phyloP scores from a whole-genome alignment of 2,329 filamentous ascomycete species.

The Fusarium sp. region DNA sequence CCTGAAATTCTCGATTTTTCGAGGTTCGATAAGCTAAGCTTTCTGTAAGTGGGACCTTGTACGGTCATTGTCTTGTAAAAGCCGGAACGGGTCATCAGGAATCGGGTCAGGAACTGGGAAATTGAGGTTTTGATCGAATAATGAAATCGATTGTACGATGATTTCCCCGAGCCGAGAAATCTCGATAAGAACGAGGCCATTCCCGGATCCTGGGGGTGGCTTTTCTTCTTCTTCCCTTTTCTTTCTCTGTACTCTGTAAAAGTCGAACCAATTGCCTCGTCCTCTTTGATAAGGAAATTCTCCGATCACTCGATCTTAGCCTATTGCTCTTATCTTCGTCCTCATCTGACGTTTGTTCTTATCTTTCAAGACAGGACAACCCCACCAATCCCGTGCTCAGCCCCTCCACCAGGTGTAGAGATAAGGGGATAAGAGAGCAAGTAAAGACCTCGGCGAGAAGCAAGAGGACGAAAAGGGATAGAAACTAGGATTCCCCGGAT shows the following conservation, averaged over 20 bases:
- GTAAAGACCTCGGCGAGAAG: slow-evolving; percentile 1
- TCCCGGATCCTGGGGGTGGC: slow-evolving; percentile 20
- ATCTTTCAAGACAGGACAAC: slow-evolving; percentile 30
- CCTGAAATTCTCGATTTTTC: slow-evolving; percentile 9
- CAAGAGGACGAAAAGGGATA: not conserved
- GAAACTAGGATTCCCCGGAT: slow-evolving; percentile 22
- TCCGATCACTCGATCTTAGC: slow-evolving; percentile 4
- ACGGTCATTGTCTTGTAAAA: too few relatives aligned
- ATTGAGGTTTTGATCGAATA: slow-evolving; percentile 27
- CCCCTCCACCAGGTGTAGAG: slow-evolving; percentile 24
- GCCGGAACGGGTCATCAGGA: not conserved
- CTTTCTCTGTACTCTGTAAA: not conserved
- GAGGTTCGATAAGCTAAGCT: slow-evolving; percentile 16
- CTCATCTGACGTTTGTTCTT: slow-evolving; percentile 15
- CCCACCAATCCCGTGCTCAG: slow-evolving; percentile 35
- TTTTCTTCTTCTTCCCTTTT: not conserved
- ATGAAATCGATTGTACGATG: not conserved
- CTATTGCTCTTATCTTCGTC: slow-evolving; percentile 15
- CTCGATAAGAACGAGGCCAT: slow-evolving; percentile 25
- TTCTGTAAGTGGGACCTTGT: slow-evolving; percentile 21
- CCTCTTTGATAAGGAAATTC: slow-evolving; percentile 14
- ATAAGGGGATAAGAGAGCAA: slow-evolving; percentile 34
- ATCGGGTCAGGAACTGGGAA: not conserved
- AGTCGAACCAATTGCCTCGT: not conserved
- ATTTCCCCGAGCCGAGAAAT: slow-evolving; percentile 10